These are phyloP conservation scores for Suillus subaureus DNA, from an alignment of 768 basidiomycete species.

Conservation along the genomic window DNA sequence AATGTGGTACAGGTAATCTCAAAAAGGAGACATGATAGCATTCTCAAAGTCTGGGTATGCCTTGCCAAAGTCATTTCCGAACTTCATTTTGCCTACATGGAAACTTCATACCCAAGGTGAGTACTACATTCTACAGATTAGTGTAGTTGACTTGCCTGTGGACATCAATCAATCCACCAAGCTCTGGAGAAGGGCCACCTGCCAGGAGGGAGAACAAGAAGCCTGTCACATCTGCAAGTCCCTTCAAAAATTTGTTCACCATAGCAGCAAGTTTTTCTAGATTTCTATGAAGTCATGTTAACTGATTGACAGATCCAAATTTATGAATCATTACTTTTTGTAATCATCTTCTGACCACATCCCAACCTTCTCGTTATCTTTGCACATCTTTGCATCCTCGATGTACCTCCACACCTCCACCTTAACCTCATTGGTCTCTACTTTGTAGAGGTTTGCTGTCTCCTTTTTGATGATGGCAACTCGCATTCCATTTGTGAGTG, in stretches of 20 bases:
- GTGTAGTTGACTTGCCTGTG: neutral
- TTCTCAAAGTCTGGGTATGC: neutral
- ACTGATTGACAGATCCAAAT: too few relatives aligned
- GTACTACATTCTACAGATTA: neutral
- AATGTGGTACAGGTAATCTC: neutral
- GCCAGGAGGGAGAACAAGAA: neutral
- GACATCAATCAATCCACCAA: neutral
- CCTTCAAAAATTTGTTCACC: neutral
- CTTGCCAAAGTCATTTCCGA: neutral
- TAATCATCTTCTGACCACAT: too few relatives aligned
- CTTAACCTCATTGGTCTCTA: conserved; percentile 1
- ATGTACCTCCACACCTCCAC: neutral
- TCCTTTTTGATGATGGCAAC: neutral
- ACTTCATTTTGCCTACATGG: neutral
- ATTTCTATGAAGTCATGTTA: neutral
- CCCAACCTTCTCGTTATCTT: too few relatives aligned
- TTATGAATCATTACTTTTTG: too few relatives aligned
- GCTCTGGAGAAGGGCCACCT: neutral
- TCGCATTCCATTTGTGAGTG: neutral
- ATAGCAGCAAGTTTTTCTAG: conserved; percentile 1
- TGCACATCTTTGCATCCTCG: too few relatives aligned
- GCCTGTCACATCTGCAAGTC: neutral
- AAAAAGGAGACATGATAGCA: neutral
- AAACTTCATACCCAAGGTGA: too few relatives aligned
- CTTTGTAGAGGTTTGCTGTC: neutral